These are phyloP conservation scores for Camellia granthamiana DNA, from an alignment of 148 eudicot species.

Conservation along the genomic window DNA sequence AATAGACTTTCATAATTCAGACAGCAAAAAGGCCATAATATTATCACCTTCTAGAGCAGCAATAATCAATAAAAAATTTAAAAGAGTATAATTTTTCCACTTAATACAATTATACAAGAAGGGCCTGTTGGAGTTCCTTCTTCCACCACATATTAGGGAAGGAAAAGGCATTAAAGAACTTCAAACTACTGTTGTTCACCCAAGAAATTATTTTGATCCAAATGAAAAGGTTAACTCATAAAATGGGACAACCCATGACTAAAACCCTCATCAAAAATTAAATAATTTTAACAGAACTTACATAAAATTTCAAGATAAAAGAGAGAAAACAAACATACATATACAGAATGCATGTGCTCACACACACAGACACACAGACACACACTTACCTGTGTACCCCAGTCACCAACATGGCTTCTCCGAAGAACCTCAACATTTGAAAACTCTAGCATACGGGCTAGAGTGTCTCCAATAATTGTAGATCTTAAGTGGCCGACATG, in stretches of 20 bases:
- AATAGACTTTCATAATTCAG: neutral
- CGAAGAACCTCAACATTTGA: slow-evolving; percentile 85
- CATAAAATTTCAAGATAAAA: neutral
- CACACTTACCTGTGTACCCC: slow-evolving; percentile 88
- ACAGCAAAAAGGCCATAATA: neutral
- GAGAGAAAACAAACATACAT: neutral
- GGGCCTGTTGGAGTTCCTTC: neutral
- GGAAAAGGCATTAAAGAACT: neutral
- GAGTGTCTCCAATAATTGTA: slow-evolving; percentile 88
- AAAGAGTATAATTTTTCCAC: neutral
- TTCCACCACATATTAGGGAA: slow-evolving; percentile 9
- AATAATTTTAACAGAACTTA: too few species aligned
- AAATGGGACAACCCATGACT: neutral
- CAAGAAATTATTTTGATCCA: neutral
- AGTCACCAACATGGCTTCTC: slow-evolving; percentile 98
- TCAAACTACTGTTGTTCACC: neutral
- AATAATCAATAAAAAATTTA: neutral
- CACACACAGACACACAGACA: neutral
- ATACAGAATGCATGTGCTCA: neutral
- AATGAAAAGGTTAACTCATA: neutral
- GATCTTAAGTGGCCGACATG: slow-evolving; percentile 97
- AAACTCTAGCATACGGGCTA: slow-evolving; percentile 92
- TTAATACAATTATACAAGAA: neutral
- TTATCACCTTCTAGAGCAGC: neutral
- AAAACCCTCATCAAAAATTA: too few species aligned